Evolutionary conservation across 1,284 basidiomycete genomes (phyloP).

Genomic region (Apiotrichum laibachii): DNA sequence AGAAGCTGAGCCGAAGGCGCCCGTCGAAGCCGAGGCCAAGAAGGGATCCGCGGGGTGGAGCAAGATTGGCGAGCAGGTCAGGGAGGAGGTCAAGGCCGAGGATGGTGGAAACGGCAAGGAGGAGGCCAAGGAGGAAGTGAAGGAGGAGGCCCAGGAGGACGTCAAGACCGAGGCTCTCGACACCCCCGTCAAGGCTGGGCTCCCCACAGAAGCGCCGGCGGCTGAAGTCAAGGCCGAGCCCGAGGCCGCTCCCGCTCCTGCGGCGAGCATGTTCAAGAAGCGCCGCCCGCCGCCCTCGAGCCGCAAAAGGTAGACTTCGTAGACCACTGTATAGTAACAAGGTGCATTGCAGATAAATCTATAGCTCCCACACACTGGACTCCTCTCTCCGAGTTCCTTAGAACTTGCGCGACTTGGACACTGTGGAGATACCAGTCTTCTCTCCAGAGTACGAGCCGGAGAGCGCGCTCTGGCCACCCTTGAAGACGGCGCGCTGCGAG

Average conservation of each 20-base stretch:
- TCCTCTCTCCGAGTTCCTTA: slow-evolving; percentile 21
- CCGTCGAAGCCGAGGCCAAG: slow-evolving; percentile 14
- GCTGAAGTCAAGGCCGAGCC: slow-evolving; percentile 3
- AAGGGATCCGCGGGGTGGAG: slow-evolving; percentile 7
- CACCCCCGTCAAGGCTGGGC: slow-evolving; percentile 23
- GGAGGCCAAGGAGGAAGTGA: neutral
- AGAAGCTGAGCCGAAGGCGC: slow-evolving; percentile 1
- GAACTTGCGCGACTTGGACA: slow-evolving; percentile 76
- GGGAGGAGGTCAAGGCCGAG: slow-evolving; percentile 10
- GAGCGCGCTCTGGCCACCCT: slow-evolving; percentile 65
- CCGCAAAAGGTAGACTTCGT: slow-evolving; percentile 37
- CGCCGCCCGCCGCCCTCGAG: slow-evolving; percentile 44
- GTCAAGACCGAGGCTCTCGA: neutral
- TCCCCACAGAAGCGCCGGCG: neutral
- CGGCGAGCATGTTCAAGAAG: slow-evolving; percentile 49
- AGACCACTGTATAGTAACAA: slow-evolving; percentile 1
- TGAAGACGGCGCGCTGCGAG: slow-evolving; percentile 84
- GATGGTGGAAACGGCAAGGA: slow-evolving; percentile 3
- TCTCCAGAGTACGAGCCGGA: slow-evolving; percentile 56
- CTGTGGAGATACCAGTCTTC: slow-evolving; percentile 74
- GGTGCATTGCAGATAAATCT: slow-evolving; percentile 4
- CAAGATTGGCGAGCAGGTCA: slow-evolving; percentile 4
- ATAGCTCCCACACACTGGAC: neutral
- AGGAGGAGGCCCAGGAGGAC: slow-evolving; percentile 6
- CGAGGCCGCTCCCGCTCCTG: slow-evolving; percentile 14